A percentile compares a stretch with the other conserved stretches of the same genome.
phyloP scores from a whole-genome alignment of 805 yeast species.

The Ogataea parapolymorpha region DNA sequence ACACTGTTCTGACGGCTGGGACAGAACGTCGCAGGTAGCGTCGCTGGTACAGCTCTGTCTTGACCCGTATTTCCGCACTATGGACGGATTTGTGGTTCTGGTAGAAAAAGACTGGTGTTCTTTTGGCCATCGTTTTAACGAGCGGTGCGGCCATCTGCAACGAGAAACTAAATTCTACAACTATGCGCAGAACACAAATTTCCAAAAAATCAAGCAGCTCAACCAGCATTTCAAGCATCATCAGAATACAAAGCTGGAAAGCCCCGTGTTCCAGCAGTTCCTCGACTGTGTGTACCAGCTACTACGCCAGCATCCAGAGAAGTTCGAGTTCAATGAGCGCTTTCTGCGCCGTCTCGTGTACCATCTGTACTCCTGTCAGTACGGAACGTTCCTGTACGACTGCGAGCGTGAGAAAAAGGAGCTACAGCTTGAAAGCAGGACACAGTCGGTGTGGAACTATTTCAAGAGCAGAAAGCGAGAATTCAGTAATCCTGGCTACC shows the following conservation, averaged over 20 bases:
- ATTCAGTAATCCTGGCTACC: slow-evolving; percentile 55
- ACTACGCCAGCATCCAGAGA: slow-evolving; percentile 60
- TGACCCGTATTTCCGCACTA: slow-evolving; percentile 86
- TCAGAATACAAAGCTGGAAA: slow-evolving; percentile 55
- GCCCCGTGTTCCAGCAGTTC: slow-evolving; percentile 94
- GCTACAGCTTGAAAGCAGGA: slow-evolving; percentile 41
- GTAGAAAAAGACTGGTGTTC: slow-evolving; percentile 95
- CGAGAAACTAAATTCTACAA: slow-evolving; percentile 49
- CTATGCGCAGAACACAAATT: slow-evolving; percentile 33
- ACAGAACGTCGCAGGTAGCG: slow-evolving; percentile 86
- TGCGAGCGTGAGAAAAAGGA: slow-evolving; percentile 60
- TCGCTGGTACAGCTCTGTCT: slow-evolving; percentile 81
- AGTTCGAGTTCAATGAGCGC: slow-evolving; percentile 86
- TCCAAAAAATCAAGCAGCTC: slow-evolving; percentile 43
- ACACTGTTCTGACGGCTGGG: slow-evolving; percentile 99
- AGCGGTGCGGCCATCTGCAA: slow-evolving; percentile 74
- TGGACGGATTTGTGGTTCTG: slow-evolving; percentile 80
- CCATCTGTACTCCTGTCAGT: slow-evolving; percentile 90
- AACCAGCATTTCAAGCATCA: slow-evolving; percentile 49
- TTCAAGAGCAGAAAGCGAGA: slow-evolving; percentile 72
- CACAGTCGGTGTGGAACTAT: slow-evolving; percentile 91
- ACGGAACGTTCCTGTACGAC: slow-evolving; percentile 83
- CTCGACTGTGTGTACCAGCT: slow-evolving; percentile 86
- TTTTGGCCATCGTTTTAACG: slow-evolving; percentile 88
- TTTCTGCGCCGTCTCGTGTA: slow-evolving; percentile 80